Base-by-base conservation (phyloP, 2,329 filamentous ascomycete genomes). In the Rutstroemia sydowiana region DNA sequence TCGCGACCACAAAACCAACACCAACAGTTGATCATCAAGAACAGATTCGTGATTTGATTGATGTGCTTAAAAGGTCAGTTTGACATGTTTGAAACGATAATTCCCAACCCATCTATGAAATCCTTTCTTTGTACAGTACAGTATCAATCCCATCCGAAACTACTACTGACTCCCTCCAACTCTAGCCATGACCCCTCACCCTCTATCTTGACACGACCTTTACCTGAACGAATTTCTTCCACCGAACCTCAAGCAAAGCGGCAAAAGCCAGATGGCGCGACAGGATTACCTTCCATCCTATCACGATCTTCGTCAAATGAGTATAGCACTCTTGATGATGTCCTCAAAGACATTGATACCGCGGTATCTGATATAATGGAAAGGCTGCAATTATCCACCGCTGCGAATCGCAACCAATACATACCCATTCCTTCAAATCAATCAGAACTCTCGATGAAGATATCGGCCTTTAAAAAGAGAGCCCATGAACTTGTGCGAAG, bases 281-380 rank as follows among this genome's bases (percentile, higher is more conserved):
- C 66, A 31, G 61, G 69, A 32, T 56, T 59, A n/a, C 75, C 73
- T 55, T 76, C 84, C 55, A 62, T 65, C 23, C 20, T 61, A 26
- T 54, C 57, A 46, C 58, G 64, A 45, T 43, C 51, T n/a, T 61
- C 68, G 21, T 69, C 71, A 45, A 72, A 75, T 58, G 66, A 65
- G 30, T 85, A 85, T 63, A 73, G 74, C 23, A 76, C 78, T 57
- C 69, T 90, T 41, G 83, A 87, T 26, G 81, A 86, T 55, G 71
- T 88, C 39, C 77, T 86, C 14, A 67, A 73, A 47, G 82, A 85
- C 55, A 65, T 84, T 39, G 70, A 74, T 60, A 62, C 69, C 28
- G 72, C 72, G 55, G 70, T 77, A 58, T 65, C 75, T 55, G 66
- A 74, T 57, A 73, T 75, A 32, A 61, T 79, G 41, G 70, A 70